Conservation (phyloP, 1,139 yeast species). For the Candida albicans region DNA sequence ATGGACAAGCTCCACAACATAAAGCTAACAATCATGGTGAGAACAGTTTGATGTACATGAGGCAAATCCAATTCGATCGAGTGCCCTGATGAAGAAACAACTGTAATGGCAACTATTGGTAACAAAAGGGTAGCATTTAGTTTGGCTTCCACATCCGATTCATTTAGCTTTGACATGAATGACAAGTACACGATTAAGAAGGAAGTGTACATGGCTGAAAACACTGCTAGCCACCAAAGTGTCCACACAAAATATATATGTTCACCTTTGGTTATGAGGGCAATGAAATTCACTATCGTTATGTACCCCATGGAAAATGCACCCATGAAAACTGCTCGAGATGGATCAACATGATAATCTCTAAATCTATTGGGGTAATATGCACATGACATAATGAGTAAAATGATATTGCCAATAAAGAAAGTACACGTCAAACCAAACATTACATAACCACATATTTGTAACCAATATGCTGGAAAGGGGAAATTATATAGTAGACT, state of each 20-base stretch:
- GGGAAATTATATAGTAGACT: conserved; percentile 64
- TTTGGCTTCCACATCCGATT: conserved; percentile 20
- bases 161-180: conserved; percentile 32
- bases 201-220: conserved; percentile 53
- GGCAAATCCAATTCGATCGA: conserved; percentile 49
- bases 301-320: conserved; percentile 77
- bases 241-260: conserved; percentile 17
- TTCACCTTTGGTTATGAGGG: conserved; percentile 31
- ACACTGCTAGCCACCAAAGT: conserved; percentile 35
- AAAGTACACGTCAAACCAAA: conserved; percentile 52
- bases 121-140: conserved; percentile 50
- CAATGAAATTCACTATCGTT: conserved; percentile 59
- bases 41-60: conserved; percentile 36
- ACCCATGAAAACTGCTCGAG: conserved; percentile 65
- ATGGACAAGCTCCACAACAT: conserved; percentile 72
- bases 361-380: conserved; percentile 34
- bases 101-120: conserved; percentile 77
- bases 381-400: conserved; percentile 24
- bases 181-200: conserved; percentile 53
- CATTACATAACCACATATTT: conserved; percentile 56
- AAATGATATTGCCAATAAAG: conserved; percentile 36
- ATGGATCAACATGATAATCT: conserved; percentile 43
- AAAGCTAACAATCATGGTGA: conserved; percentile 55
- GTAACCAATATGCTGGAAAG: conserved; percentile 60
- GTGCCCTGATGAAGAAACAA: conserved; percentile 67